A percentile compares a stretch with the other conserved stretches of the same genome.
phyloP scores from a whole-genome alignment of 345 rosid species.

The Citropsis articulata region DNA sequence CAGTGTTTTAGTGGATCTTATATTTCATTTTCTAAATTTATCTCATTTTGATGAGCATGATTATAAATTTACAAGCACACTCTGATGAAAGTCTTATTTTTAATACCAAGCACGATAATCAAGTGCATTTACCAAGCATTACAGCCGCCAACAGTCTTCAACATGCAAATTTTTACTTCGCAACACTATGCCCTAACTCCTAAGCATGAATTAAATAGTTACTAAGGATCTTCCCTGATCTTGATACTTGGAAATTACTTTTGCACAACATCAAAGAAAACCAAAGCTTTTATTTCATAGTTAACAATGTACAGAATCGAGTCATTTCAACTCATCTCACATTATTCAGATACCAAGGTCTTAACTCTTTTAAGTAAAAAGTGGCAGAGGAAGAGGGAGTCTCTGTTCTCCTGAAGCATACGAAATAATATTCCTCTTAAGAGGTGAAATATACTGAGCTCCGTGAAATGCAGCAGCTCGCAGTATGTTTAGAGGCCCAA shows the following conservation, averaged over 20 bases:
- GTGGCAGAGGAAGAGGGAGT: slow-evolving; percentile 57
- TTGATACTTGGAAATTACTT: background rate
- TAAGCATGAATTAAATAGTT: background rate
- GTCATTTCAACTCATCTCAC: background rate
- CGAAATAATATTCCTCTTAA: slow-evolving; percentile 70
- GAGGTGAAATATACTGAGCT: slow-evolving; percentile 74
- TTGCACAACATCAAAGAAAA: background rate
- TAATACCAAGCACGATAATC: too few species aligned
- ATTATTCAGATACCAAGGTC: background rate
- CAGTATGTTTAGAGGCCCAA: slow-evolving; percentile 73
- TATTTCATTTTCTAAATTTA: too few species aligned
- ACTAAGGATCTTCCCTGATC: background rate
- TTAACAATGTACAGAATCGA: background rate
- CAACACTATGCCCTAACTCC: background rate
- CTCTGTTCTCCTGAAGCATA: slow-evolving; percentile 79
- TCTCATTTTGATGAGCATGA: too few species aligned
- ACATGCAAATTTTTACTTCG: background rate
- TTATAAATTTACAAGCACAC: too few species aligned
- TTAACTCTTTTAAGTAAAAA: slow-evolving; percentile 27
- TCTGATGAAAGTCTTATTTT: too few species aligned
- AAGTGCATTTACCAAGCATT: too few species aligned
- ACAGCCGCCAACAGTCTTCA: background rate
- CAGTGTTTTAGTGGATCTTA: too few species aligned
- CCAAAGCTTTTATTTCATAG: background rate
- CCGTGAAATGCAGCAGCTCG: slow-evolving; percentile 85